Evolutionary conservation across 2,329 filamentous ascomycete species (phyloP), one percentile per base, ranked within the genome.

Genomic region (Phialophora verrucosa): DNA sequence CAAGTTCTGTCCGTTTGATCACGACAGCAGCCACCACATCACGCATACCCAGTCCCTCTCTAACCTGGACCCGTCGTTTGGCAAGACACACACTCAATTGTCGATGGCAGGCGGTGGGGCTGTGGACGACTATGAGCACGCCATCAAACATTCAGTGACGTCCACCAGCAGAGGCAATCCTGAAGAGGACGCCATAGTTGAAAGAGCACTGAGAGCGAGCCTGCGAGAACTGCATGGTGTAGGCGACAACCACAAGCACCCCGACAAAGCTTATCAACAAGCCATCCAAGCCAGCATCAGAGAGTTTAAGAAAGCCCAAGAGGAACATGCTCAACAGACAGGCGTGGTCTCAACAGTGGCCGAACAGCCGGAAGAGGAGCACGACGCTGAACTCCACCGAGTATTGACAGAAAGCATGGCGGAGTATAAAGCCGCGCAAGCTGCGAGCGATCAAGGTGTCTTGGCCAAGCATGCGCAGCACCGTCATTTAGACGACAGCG

Each of bases 121-220:
- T n/a, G 82, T 86, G 38, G 82, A 83, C 1, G 89, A 90, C 64
- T 84, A 92, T 50, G 91, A 94, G 74, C 81, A 84, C 50, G 91
- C 91, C 0, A 94, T 95, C 65, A 84, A 83, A 61, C 82, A 82
- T 11, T 91, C 90, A 0, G 89, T 95, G 0, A 80, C 81, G 7
- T 85, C 90, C 74, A 92, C 90, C 0, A 93, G 90, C 0, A 83
- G 81, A 0, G 91, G 91, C 11, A 83, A 94, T 69, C 74, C 83
- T 0, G 83, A 87, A 23, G 90, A 95, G 75, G 92, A 95, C 73
- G 83, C 83, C 25, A 82, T 85, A 65, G 83, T 96, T 56, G 91
- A 93, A 74, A 83, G 86, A 23, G 91, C 91, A 0, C 90, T 96
- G 59, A 84, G 90, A 14, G 88, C 90, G 4, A 92, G 90, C 69